Evolutionary conservation across 305 asterid species (phyloP).

Genomic region (Fraxinus albicans): DNA sequence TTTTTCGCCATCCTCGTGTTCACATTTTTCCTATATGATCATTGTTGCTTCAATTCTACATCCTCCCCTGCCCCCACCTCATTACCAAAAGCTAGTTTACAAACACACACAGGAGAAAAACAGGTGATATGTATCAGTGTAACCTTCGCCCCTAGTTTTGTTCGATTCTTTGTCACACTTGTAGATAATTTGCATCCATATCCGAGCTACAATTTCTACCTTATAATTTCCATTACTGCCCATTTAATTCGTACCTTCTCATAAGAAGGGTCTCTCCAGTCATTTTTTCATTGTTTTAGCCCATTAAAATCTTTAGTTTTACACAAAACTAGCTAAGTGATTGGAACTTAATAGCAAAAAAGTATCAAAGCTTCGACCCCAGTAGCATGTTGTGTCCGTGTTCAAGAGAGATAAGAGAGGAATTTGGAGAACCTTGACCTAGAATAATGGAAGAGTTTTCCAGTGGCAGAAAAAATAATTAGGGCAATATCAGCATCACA

Average conservation of each 20-base stretch:
- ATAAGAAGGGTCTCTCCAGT: neutral
- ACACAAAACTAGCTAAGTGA: neutral
- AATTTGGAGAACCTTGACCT: slow-evolving; percentile 50
- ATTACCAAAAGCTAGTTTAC: neutral
- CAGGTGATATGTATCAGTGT: neutral
- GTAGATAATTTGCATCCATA: neutral
- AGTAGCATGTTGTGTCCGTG: neutral
- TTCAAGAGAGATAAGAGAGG: slow-evolving; percentile 14
- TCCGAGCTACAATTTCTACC: neutral
- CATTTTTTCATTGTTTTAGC: neutral
- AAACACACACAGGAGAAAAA: neutral
- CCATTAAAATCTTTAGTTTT: neutral
- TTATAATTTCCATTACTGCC: neutral
- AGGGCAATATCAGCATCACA: slow-evolving; percentile 81
- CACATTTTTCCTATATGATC: neutral
- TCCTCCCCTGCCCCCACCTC: neutral
- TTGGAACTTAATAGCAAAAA: neutral
- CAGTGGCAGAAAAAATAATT: slow-evolving; percentile 75
- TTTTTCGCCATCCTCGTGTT: neutral
- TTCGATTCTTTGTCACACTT: neutral
- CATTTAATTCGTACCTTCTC: neutral
- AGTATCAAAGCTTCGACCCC: neutral
- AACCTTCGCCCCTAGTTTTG: neutral
- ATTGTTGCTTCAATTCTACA: neutral
- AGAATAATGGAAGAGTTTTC: slow-evolving; percentile 60